phyloP scores from a whole-genome alignment of 2,329 filamentous ascomycete species.

The Paecilomyces variotii region DNA sequence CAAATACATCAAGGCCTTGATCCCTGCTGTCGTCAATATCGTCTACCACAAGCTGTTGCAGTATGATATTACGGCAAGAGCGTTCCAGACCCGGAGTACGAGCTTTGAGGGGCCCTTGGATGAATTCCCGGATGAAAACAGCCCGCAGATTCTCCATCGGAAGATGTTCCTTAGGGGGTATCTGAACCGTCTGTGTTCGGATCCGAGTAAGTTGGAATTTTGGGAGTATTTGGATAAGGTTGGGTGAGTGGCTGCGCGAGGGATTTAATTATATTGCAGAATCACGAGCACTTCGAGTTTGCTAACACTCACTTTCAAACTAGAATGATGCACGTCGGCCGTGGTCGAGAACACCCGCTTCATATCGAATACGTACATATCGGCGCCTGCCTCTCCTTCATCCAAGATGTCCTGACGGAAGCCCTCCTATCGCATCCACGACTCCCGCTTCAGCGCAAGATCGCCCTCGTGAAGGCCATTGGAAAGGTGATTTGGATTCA shows the following conservation, averaged over 20 bases:
- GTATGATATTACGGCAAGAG: slow-evolving; percentile 74
- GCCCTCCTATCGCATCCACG: slow-evolving; percentile 65
- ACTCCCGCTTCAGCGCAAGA: slow-evolving; percentile 59
- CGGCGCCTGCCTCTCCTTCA: slow-evolving; percentile 61
- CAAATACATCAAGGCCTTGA: slow-evolving; percentile 74
- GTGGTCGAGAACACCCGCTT: slow-evolving; percentile 61
- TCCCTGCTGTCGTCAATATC: slow-evolving; percentile 75
- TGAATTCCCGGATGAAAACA: slow-evolving; percentile 55
- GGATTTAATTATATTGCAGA: too few species aligned
- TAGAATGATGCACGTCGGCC: slow-evolving; percentile 73
- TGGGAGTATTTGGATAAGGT: slow-evolving; percentile 83
- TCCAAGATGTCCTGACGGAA: slow-evolving; percentile 70
- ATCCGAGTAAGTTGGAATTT: slow-evolving; percentile 67
- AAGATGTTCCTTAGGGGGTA: slow-evolving; percentile 75
- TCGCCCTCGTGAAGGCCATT: slow-evolving; percentile 65
- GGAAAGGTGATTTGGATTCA: slow-evolving; percentile 83
- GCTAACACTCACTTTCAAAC: background rate
- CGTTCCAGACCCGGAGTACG: slow-evolving; percentile 55
- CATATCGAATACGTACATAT: slow-evolving; percentile 78
- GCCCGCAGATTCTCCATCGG: slow-evolving; percentile 65
- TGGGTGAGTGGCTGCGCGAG: slow-evolving; percentile 44
- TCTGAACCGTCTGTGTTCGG: slow-evolving; percentile 64
- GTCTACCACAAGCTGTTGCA: slow-evolving; percentile 74
- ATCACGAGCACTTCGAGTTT: background rate
- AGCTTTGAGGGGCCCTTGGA: slow-evolving; percentile 62